These are phyloP conservation scores for Crocinoboletus sp. DNA, from an alignment of 1,284 basidiomycete genomes.

Conservation along the genomic window DNA sequence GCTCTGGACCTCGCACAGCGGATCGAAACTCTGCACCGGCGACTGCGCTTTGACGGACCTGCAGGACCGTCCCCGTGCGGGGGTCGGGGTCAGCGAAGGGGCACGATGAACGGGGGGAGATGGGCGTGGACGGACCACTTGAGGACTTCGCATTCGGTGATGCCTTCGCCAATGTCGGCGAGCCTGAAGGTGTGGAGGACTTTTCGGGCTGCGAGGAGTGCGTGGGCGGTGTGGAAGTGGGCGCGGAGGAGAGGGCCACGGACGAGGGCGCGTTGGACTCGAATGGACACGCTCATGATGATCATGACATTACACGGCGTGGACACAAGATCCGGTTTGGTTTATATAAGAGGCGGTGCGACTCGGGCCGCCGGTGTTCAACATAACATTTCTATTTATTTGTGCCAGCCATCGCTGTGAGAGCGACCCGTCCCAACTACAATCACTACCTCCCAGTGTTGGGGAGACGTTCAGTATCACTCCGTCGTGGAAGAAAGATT, in stretches of 20 bases:
- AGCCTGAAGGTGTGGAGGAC: slow-evolving; percentile 74
- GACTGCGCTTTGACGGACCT: slow-evolving; percentile 60
- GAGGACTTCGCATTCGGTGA: slow-evolving; percentile 87
- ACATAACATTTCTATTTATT: too few relatives aligned
- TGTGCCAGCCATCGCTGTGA: background rate
- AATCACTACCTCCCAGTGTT: too few relatives aligned
- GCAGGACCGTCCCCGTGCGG: background rate
- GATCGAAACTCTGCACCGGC: slow-evolving; percentile 75
- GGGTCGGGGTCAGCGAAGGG: background rate
- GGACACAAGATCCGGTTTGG: slow-evolving; percentile 8
- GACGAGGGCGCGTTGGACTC: slow-evolving; percentile 22
- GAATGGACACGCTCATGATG: slow-evolving; percentile 2
- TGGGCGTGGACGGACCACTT: slow-evolving; percentile 60
- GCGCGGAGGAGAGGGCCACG: slow-evolving; percentile 36
- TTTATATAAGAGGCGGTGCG: background rate
- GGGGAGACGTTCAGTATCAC: too few relatives aligned
- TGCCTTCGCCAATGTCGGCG: slow-evolving; percentile 95
- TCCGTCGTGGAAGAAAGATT: too few relatives aligned
- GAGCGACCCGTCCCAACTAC: too few relatives aligned
- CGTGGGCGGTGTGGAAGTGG: slow-evolving; percentile 44
- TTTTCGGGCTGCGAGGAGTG: slow-evolving; percentile 38
- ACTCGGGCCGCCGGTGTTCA: background rate
- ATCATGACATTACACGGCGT: background rate
- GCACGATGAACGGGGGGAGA: background rate
- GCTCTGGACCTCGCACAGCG: slow-evolving; percentile 90